Percentiles rank a stretch among this genome's conserved stretches.
These are phyloP conservation scores for Pisolithus thermaeus DNA, from an alignment of 1,284 basidiomycete genomes.

Conservation along the genomic window DNA sequence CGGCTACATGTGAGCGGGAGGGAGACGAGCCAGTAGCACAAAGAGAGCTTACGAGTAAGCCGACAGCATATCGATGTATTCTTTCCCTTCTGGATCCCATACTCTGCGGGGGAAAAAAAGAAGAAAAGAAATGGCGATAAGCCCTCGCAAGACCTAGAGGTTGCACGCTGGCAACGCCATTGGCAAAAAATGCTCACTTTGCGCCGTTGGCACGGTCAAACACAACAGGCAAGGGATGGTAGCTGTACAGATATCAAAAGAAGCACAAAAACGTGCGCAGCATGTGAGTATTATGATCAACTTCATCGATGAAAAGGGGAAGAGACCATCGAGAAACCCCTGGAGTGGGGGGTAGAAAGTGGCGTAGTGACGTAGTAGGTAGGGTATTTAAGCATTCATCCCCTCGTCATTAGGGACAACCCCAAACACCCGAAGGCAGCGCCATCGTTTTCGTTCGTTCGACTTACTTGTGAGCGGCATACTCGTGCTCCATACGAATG, in stretches of 20 bases:
- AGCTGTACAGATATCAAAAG: conserved; percentile 50
- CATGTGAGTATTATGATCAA: background rate
- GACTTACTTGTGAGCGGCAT: conserved; percentile 85
- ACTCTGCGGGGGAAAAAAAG: conserved; percentile 46
- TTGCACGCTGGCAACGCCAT: conserved; percentile 8
- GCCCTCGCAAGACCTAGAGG: background rate
- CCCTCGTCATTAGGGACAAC: conserved; percentile 11
- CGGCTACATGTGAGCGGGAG: conserved; percentile 4
- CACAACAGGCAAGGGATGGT: conserved; percentile 93
- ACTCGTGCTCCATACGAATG: conserved; percentile 78
- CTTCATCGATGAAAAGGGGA: conserved; percentile 17
- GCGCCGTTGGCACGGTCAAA: conserved; percentile 89
- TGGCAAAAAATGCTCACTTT: conserved; percentile 56
- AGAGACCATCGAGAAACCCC: background rate
- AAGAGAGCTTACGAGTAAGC: conserved; percentile 80
- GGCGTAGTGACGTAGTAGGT: conserved; percentile 8
- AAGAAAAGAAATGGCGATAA: background rate
- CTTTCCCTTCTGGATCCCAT: conserved; percentile 93
- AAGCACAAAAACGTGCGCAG: background rate
- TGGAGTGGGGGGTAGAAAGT: background rate
- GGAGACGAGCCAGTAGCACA: background rate
- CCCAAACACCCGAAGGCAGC: background rate
- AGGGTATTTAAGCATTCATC: conserved; percentile 12
- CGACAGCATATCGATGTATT: conserved; percentile 94
- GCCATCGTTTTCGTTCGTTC: background rate